Conservation (phyloP, 345 rosid genomes). For the Isatis tinctoria region DNA sequence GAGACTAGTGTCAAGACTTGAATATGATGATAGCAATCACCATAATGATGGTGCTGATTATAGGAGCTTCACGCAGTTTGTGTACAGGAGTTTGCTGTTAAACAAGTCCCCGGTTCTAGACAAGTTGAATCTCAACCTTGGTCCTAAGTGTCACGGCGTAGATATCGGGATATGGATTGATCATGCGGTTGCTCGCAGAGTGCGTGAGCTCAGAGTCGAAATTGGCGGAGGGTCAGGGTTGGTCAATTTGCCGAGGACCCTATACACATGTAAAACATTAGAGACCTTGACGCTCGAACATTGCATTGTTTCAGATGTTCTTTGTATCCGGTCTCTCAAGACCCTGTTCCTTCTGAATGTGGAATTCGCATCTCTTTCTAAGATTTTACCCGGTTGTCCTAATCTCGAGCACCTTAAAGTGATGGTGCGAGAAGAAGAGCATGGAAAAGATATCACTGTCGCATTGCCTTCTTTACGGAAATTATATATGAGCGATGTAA, state of each 20-base stretch:
- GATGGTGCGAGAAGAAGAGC: no score
- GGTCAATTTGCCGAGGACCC: neutral
- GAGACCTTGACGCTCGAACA: neutral
- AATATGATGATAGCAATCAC: neutral
- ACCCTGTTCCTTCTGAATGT: neutral
- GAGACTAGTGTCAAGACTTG: neutral
- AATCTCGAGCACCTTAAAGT: neutral
- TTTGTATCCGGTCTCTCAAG: neutral
- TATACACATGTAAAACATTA: neutral
- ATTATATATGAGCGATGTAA: neutral
- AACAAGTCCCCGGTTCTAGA: neutral
- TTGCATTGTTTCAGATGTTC: neutral
- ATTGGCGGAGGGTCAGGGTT: no score
- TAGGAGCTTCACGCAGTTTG: neutral
- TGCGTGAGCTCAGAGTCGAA: neutral
- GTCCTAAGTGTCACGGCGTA: neutral
- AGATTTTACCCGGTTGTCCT: slow-evolving; percentile 6
- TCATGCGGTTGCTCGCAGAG: neutral
- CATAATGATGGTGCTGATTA: neutral
- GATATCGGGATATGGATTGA: slow-evolving; percentile 9
- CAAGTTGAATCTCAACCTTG: neutral
- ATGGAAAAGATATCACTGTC: no score
- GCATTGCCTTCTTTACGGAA: neutral
- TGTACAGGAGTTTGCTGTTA: neutral
- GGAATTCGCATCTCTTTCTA: neutral